Base-by-base conservation (phyloP, 2,329 filamentous ascomycete genomes). In the Ceratocystiopsis minuta region DNA sequence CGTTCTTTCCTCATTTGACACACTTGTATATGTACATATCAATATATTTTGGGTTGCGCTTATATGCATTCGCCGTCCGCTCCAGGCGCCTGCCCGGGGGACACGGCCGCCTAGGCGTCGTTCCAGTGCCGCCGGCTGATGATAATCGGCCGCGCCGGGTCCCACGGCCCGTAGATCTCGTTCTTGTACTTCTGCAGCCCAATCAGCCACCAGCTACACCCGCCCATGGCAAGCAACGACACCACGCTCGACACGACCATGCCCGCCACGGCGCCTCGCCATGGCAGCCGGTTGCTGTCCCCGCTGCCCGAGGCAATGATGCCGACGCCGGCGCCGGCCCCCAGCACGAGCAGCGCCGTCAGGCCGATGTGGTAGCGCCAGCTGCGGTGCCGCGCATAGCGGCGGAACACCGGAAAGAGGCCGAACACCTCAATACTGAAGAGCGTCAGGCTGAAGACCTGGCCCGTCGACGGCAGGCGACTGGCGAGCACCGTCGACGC, bases 401-500 rank as follows among this genome's bases (percentile, higher is more conserved):
- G 73, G n/a, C 90, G 68, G 55, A 96, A 96, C 5, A 98, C 87
- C n/a, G 90, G 90, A 51, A 96, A 96, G 9, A 98, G 68, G 0
- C 88, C 90, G 58, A 96, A 98, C 1, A 98, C 85, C 57, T 98
- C 85, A 51, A 98, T 96, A 47, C 80, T 87, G 68, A 98, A 96
- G 6, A 98, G 72, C 1, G 88, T 95, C 28, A 98, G 66, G 48
- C 80, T 88, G 55, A 98, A 98, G 1, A 98, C 90, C 57, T 95
- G 84, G 1, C 85, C 87, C 0, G 90, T 96, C 15, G 79, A 85
- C 7, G 83, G 83, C 12, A 98, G 69, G 0, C 87, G 79, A 39
- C 83, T 92, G 2, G 90, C 90, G 12, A 98, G 72, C 45, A 98
- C 87, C 0, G 90, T 94, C 6, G 81, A 88, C 0, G 88, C 88